These are phyloP conservation scores for Spinacia oleracea DNA, from an alignment of 179 eudicot genomes.

Conservation along the genomic window DNA sequence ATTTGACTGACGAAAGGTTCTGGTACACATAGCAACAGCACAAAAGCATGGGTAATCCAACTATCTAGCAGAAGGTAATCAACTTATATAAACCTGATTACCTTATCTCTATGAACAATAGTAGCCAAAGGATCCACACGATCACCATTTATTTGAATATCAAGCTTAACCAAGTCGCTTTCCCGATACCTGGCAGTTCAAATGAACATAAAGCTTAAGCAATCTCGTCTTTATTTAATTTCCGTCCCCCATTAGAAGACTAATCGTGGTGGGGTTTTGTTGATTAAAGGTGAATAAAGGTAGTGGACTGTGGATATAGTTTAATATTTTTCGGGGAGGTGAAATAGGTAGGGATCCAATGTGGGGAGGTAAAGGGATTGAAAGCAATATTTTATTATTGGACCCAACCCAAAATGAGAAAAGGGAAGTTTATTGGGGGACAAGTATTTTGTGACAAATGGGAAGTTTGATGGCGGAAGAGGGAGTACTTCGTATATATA, in stretches of 20 bases:
- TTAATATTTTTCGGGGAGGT: no score
- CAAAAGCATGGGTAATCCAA: not conserved
- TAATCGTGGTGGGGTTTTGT: no score
- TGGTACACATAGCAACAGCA: not conserved
- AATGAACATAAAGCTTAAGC: slow-evolving; percentile 5
- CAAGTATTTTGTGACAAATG: no score
- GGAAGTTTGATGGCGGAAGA: no score
- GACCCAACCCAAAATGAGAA: no score
- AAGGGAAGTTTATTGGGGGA: no score
- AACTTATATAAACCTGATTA: slow-evolving; percentile 25
- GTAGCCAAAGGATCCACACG: slow-evolving; percentile 92
- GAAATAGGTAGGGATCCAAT: no score
- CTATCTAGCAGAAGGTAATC: not conserved
- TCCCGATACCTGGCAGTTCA: slow-evolving; percentile 65
- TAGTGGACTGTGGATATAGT: no score
- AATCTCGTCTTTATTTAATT: not conserved
- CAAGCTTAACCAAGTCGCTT: slow-evolving; percentile 92
- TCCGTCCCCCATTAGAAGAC: not conserved
- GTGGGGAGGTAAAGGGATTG: no score
- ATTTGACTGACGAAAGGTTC: not conserved
- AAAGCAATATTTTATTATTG: no score
- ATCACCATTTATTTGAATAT: slow-evolving; percentile 84
- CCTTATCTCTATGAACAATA: slow-evolving; percentile 96
- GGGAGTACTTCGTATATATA: not conserved
- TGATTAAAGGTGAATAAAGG: no score